These are phyloP conservation scores for Penicillium chermesinum DNA, from an alignment of 495 filamentous ascomycete species.

Conservation along the genomic window DNA sequence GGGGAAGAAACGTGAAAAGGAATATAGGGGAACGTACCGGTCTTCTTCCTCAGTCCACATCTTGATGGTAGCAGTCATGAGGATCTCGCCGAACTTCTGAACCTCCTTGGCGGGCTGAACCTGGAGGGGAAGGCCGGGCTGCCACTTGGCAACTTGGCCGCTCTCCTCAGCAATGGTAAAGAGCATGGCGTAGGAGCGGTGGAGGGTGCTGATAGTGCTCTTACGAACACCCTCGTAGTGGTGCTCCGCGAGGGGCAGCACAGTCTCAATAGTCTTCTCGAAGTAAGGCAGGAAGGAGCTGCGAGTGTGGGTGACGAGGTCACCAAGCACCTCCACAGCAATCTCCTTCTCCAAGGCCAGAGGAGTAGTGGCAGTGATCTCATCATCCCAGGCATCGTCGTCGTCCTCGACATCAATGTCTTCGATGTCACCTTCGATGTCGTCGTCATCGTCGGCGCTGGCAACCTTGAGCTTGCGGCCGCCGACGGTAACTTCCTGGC, in stretches of 20 bases:
- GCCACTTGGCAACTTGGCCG: slow-evolving; percentile 75
- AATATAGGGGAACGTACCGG: slow-evolving; percentile 59
- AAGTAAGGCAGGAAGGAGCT: slow-evolving; percentile 77
- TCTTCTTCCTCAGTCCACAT: slow-evolving; percentile 88
- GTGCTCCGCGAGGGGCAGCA: slow-evolving; percentile 77
- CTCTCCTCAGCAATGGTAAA: slow-evolving; percentile 82
- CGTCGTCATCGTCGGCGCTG: slow-evolving; percentile 52
- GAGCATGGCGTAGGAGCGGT: slow-evolving; percentile 88
- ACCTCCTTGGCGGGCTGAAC: slow-evolving; percentile 70
- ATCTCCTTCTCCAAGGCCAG: slow-evolving; percentile 96
- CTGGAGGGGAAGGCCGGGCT: slow-evolving; percentile 79
- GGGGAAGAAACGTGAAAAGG: slow-evolving; percentile 14
- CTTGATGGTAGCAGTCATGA: slow-evolving; percentile 76
- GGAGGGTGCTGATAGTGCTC: slow-evolving; percentile 81
- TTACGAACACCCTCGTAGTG: slow-evolving; percentile 90
- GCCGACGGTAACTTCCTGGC: slow-evolving; percentile 67
- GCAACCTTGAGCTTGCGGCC: slow-evolving; percentile 83
- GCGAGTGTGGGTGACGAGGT: slow-evolving; percentile 81
- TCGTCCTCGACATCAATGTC: slow-evolving; percentile 67
- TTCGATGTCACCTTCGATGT: slow-evolving; percentile 51
- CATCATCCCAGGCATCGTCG: slow-evolving; percentile 83
- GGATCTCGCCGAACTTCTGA: slow-evolving; percentile 79
- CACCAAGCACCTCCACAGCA: slow-evolving; percentile 88
- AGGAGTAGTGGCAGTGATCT: slow-evolving; percentile 72
- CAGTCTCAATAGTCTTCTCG: slow-evolving; percentile 79